These are phyloP conservation scores for Sclerotinia subarctica DNA, from an alignment of 2,329 filamentous ascomycete species.

Conservation along the genomic window DNA sequence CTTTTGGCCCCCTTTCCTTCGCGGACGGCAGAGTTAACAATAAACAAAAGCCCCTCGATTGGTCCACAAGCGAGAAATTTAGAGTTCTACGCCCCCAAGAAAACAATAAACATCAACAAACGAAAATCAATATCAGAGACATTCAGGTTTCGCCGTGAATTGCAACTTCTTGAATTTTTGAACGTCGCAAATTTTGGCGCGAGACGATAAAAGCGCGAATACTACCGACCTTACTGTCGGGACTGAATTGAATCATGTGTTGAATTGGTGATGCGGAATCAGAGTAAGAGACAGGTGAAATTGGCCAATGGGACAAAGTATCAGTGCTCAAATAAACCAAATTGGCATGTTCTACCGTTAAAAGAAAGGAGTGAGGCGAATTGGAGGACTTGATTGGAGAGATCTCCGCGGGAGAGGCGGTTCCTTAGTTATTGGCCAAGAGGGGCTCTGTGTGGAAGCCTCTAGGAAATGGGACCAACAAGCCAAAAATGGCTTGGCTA, in stretches of 20 bases:
- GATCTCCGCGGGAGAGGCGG: not conserved
- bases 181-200: not conserved
- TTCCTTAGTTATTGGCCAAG: slow-evolving; percentile 3
- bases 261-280: slow-evolving; percentile 12
- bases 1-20: slow-evolving; percentile 8
- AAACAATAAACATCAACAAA: slow-evolving; percentile 7
- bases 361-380: not conserved
- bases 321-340: not conserved
- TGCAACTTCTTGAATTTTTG: not conserved
- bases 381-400: not conserved
- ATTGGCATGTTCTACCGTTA: not conserved
- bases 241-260: slow-evolving; percentile 14
- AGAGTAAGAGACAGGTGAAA: slow-evolving; percentile 2
- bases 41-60: slow-evolving; percentile 14
- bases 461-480: not conserved
- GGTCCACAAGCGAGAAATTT: slow-evolving; percentile 17
- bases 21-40: slow-evolving; percentile 2
- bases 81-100: slow-evolving; percentile 15
- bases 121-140: not conserved
- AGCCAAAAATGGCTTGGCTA: not conserved
- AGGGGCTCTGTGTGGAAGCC: not conserved
- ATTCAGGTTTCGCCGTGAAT: not conserved
- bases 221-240: slow-evolving; percentile 12
- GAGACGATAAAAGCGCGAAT: slow-evolving; percentile 8
- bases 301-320: not conserved